Percentiles rank a stretch among this genome's conserved stretches.
Conservation (phyloP, 345 rosid species). For the Crucihimalaya himalaica region DNA sequence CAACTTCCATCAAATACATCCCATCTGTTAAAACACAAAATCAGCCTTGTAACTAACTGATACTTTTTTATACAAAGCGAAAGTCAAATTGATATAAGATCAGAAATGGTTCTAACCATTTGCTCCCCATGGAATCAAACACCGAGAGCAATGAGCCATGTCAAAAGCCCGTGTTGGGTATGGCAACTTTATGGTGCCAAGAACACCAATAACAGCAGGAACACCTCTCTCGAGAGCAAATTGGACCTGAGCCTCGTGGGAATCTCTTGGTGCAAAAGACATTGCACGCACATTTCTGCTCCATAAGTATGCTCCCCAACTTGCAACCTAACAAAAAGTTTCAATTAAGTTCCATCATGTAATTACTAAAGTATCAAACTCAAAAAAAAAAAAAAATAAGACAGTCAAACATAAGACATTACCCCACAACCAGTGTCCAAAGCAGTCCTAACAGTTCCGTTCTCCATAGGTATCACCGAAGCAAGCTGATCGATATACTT, state of each 20-base stretch:
- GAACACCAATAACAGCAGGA: conserved; percentile 98
- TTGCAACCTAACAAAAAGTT: conserved; percentile 68
- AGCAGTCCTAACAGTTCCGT: conserved; percentile 95
- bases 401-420: conserved; percentile 24
- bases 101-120: conserved; percentile 61
- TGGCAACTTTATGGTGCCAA: conserved; percentile 89
- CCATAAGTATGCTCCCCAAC: conserved; percentile 98
- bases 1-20: conserved; percentile 90
- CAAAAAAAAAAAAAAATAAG: background rate
- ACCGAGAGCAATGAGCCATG: conserved; percentile 99
- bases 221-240: conserved; percentile 99
- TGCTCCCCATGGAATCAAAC: conserved; percentile 96
- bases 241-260: conserved; percentile 98
- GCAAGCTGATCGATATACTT: conserved; percentile 94
- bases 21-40: conserved; percentile 63
- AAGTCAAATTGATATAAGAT: background rate
- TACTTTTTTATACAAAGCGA: background rate
- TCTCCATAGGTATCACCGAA: conserved; percentile 78
- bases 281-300: conserved; percentile 92
- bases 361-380: background rate
- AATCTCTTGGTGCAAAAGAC: conserved; percentile 99
- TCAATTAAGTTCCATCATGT: background rate
- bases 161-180: conserved; percentile 93
- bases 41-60: background rate
- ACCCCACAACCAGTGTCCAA: conserved; percentile 99